Conservation (phyloP, 2,329 filamentous ascomycete genomes). For the Cladorrhinum sp. region DNA sequence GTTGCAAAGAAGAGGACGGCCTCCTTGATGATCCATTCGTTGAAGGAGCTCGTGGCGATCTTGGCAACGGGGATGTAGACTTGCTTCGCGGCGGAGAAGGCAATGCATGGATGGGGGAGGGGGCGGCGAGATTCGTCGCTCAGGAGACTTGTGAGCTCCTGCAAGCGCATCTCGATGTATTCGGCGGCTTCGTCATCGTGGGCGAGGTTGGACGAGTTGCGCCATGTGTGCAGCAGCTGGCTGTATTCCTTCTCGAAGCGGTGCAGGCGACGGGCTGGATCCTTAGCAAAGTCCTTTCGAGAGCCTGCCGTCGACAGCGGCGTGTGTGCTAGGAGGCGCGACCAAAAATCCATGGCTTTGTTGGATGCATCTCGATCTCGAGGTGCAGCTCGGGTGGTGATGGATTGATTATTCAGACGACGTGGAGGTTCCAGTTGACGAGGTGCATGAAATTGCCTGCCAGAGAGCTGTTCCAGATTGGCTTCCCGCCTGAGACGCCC, state of each 20-base stretch:
- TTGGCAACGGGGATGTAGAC: slow-evolving; percentile 88
- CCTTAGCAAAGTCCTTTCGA: slow-evolving; percentile 58
- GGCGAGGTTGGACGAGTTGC: slow-evolving; percentile 57
- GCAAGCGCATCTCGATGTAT: slow-evolving; percentile 58
- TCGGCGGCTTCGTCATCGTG: slow-evolving; percentile 61
- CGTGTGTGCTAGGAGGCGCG: slow-evolving; percentile 62
- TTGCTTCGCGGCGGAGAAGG: slow-evolving; percentile 80
- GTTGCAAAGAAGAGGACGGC: slow-evolving; percentile 85
- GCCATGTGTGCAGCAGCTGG: slow-evolving; percentile 61
- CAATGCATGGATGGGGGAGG: slow-evolving; percentile 85
- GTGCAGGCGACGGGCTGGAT: slow-evolving; percentile 61
- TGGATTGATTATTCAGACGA: too few species aligned
- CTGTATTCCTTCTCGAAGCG: slow-evolving; percentile 66
- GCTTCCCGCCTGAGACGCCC: slow-evolving; percentile 12
- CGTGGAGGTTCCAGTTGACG: slow-evolving; percentile 9
- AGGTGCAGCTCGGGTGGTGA: slow-evolving; percentile 10
- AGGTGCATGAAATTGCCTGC: slow-evolving; percentile 31
- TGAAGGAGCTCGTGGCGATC: slow-evolving; percentile 79
- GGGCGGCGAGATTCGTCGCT: slow-evolving; percentile 86
- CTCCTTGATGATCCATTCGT: slow-evolving; percentile 81
- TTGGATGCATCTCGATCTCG: slow-evolving; percentile 49
- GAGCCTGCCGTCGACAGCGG: slow-evolving; percentile 54
- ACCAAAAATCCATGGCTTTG: slow-evolving; percentile 61
- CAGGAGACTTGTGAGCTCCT: slow-evolving; percentile 68
- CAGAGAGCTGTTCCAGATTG: slow-evolving; percentile 24